Evolutionary conservation across 2,329 filamentous ascomycete species (phyloP).

Genomic region (Emergomyces pasteurianus): DNA sequence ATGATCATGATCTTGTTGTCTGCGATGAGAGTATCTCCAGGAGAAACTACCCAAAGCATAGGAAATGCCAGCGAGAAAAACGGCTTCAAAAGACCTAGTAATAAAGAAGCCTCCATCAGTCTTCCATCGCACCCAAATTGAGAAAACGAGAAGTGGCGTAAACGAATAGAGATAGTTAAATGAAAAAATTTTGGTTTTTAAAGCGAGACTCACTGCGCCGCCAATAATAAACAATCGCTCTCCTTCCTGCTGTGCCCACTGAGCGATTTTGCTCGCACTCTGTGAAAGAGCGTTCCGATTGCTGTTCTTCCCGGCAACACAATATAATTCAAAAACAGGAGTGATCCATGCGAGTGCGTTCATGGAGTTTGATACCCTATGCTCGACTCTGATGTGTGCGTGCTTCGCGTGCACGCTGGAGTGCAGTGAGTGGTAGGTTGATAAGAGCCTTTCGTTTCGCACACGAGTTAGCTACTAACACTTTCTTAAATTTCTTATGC

Average conservation of each 20-base stretch:
- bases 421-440: conserved; percentile 75
- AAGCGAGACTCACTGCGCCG: conserved; percentile 55
- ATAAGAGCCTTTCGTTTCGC: conserved; percentile 49
- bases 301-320: conserved; percentile 66
- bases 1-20: no score
- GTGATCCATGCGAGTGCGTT: conserved; percentile 85
- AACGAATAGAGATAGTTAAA: no score
- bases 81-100: background rate
- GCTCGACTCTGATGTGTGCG: conserved; percentile 74
- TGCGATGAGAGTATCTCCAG: background rate
- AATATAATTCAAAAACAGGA: conserved; percentile 85
- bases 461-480: background rate
- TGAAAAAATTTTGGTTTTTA: no score
- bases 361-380: conserved; percentile 61
- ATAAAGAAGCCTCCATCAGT: background rate
- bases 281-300: conserved; percentile 58
- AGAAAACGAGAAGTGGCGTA: background rate
- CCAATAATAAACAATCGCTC: conserved; percentile 94
- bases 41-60: background rate
- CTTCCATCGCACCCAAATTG: background rate
- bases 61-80: background rate
- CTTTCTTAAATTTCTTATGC: no score
- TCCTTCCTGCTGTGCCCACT: conserved; percentile 86
- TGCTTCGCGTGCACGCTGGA: conserved; percentile 73
- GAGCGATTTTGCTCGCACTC: conserved; percentile 76